These are phyloP conservation scores for Exophiala aquamarina DNA, from an alignment of 2,329 filamentous ascomycete species.

Conservation along the genomic window DNA sequence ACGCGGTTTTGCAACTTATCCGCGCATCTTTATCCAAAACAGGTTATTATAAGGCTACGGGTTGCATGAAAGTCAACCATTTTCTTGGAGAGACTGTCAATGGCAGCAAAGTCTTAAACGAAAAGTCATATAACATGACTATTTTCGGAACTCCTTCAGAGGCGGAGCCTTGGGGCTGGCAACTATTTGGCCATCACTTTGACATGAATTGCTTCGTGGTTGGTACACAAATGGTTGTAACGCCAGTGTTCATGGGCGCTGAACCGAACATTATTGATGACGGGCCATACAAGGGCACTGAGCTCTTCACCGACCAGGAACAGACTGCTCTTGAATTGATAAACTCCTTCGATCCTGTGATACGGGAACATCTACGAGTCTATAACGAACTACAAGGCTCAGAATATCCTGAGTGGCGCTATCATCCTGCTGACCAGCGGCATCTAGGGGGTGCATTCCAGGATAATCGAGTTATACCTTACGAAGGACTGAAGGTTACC, in stretches of 20 bases:
- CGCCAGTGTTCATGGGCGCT: constrained; percentile 11
- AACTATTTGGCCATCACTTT: constrained; percentile 13
- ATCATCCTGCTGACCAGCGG: constrained; percentile 9
- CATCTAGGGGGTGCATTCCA: constrained; percentile 14
- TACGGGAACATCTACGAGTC: too few species aligned
- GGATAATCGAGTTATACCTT: constrained; percentile 65
- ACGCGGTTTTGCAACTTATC: neutral
- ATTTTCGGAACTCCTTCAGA: constrained; percentile 6
- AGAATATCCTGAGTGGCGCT: constrained; percentile 3
- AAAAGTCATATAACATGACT: neutral
- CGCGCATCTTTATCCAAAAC: neutral
- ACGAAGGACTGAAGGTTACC: constrained; percentile 62
- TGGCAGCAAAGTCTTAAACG: neutral
- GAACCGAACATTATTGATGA: constrained; percentile 14
- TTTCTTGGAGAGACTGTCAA: constrained; percentile 6
- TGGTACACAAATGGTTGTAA: constrained; percentile 6
- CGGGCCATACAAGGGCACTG: constrained; percentile 6
- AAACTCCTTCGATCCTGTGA: too few species aligned
- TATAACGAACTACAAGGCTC: too few species aligned
- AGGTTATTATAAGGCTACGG: constrained; percentile 1
- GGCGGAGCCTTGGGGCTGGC: constrained; percentile 11
- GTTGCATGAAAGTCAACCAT: constrained; percentile 5
- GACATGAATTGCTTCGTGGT: constrained; percentile 6
- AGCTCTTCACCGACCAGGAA: constrained; percentile 12
- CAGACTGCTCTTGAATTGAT: constrained; percentile 3